Evolutionary conservation across 208 protist species (phyloP).

Genomic region (Crithidia expoeki): DNA sequence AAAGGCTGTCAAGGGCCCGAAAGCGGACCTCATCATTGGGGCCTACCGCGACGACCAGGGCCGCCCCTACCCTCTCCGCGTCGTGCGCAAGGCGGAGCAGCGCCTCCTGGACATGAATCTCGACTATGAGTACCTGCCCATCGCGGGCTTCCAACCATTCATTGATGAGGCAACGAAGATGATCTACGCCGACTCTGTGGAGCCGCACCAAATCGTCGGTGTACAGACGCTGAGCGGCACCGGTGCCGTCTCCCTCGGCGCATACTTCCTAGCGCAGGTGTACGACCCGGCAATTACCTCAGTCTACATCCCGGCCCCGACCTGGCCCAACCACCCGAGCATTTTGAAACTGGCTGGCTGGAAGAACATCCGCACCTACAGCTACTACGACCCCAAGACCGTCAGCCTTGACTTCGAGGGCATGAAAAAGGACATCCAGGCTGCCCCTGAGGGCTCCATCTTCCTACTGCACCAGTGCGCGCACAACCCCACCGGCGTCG

Average conservation of each 20-base stretch:
- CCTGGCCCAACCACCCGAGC: slow-evolving; percentile 87
- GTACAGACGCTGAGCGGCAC: slow-evolving; percentile 91
- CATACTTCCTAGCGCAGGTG: slow-evolving; percentile 51
- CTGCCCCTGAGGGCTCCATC: slow-evolving; percentile 84
- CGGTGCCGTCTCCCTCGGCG: slow-evolving; percentile 80
- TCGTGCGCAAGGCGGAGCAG: slow-evolving; percentile 91
- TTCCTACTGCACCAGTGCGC: slow-evolving; percentile 98
- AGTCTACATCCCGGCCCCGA: slow-evolving; percentile 86
- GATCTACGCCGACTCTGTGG: slow-evolving; percentile 14
- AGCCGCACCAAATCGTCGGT: slow-evolving; percentile 61
- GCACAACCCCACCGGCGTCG: slow-evolving; percentile 99
- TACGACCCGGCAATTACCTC: slow-evolving; percentile 38
- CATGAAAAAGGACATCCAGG: slow-evolving; percentile 71
- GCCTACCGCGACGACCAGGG: slow-evolving; percentile 97
- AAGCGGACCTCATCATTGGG: slow-evolving; percentile 98
- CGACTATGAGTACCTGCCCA: slow-evolving; percentile 98
- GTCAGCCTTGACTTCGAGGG: slow-evolving; percentile 88
- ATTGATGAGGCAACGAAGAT: slow-evolving; percentile 36
- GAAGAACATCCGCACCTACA: slow-evolving; percentile 68
- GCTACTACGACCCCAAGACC: slow-evolving; percentile 79
- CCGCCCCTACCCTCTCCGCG: slow-evolving; percentile 92
- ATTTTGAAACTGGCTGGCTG: slow-evolving; percentile 70
- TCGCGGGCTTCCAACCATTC: slow-evolving; percentile 91
- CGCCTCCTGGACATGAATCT: slow-evolving; percentile 64
- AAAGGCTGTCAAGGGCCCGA: slow-evolving; percentile 62